A percentile compares a stretch with the other conserved stretches of the same genome.
phyloP scores from a whole-genome alignment of 108 stramenopile genomes.

The Fistulifera pelliculosa region DNA sequence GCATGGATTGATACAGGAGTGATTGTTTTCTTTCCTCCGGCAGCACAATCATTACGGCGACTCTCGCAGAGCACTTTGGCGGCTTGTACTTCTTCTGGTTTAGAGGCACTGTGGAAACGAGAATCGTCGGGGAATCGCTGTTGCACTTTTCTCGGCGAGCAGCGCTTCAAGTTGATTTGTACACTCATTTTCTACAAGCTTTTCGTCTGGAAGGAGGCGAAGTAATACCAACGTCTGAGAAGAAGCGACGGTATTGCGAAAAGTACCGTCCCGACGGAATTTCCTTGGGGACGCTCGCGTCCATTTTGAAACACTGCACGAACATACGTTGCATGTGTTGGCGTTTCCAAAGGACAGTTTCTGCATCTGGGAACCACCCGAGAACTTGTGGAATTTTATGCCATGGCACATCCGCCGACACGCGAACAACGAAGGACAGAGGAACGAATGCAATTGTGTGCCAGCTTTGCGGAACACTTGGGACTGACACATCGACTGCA shows the following conservation, averaged over 20 bases:
- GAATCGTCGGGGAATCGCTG: conserved; percentile 4
- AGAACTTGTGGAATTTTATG: conserved; percentile 54
- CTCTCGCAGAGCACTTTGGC: conserved; percentile 26
- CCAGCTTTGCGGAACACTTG: not conserved
- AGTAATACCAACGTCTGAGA: not conserved
- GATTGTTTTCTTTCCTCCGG: conserved; percentile 50
- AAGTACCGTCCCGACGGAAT: not conserved
- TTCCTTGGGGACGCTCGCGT: not conserved
- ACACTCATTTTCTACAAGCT: conserved; percentile 53
- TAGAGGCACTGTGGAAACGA: conserved; percentile 13
- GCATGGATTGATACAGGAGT: conserved; percentile 85
- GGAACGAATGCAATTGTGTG: not conserved
- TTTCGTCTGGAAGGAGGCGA: conserved; percentile 3
- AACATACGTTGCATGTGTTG: conserved; percentile 28
- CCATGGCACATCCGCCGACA: not conserved
- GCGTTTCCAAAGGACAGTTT: conserved; percentile 38
- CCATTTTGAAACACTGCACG: conserved; percentile 27
- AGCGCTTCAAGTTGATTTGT: conserved; percentile 39
- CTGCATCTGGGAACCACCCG: conserved; percentile 66
- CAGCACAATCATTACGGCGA: conserved; percentile 25
- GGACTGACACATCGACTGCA: not conserved
- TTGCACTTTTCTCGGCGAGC: conserved; percentile 12
- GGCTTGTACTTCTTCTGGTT: conserved; percentile 29
- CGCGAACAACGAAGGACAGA: not conserved
- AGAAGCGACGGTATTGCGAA: not conserved